Conservation (phyloP, 2,329 filamentous ascomycete species). For the Pleoardoris graminearum region DNA sequence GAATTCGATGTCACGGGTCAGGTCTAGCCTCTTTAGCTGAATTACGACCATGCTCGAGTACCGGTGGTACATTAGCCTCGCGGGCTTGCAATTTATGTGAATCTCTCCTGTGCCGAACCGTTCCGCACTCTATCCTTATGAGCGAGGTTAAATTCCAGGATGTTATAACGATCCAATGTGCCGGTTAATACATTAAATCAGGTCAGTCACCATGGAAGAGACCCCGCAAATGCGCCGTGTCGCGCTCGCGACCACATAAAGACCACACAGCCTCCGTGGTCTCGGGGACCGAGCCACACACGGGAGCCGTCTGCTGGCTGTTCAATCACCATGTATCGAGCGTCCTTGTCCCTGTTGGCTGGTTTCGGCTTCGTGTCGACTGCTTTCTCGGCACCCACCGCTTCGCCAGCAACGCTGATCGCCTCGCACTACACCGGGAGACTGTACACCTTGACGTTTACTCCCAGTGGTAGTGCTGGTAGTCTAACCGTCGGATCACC, state of each 20-base stretch:
- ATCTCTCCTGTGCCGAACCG: conserved; percentile 2
- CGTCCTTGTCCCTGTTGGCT: conserved; percentile 3
- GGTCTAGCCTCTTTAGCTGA: background rate
- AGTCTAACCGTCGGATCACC: background rate
- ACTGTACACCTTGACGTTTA: conserved; percentile 3
- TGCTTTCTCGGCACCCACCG: background rate
- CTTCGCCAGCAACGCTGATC: conserved; percentile 1
- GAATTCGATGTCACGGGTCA: background rate
- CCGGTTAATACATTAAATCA: conserved; percentile 9
- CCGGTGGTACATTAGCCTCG: background rate
- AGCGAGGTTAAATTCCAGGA: conserved; percentile 4
- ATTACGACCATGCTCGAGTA: background rate
- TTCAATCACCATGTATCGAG: conserved; percentile 1
- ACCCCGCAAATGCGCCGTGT: background rate
- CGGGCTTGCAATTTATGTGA: conserved; percentile 3
- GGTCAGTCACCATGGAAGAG: conserved; percentile 1
- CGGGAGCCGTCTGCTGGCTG: background rate
- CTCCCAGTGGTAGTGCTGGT: conserved; percentile 1
- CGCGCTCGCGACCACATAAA: conserved; percentile 3
- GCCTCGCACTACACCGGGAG: conserved; percentile 5
- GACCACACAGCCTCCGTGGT: background rate
- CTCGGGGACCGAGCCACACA: background rate
- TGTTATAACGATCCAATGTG: background rate
- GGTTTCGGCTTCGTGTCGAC: conserved; percentile 2
- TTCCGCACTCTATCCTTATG: background rate